Conservation (phyloP, 345 rosid species). For the Microcos paniculata region DNA sequence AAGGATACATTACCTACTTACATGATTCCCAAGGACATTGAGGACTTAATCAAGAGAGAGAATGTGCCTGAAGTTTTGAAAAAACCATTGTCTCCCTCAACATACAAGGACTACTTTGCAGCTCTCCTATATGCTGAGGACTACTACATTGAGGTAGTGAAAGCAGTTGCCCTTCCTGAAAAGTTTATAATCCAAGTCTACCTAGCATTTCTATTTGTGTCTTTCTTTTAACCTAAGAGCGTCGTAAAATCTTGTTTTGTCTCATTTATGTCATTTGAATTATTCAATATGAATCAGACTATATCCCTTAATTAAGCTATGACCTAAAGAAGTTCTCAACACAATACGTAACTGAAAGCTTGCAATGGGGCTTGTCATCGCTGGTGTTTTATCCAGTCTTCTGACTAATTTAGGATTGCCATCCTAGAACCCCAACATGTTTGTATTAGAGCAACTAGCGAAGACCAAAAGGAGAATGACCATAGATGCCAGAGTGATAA, state of each 20-base stretch:
- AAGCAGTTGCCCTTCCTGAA: neutral
- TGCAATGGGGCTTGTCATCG: too few relatives aligned
- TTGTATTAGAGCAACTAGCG: too few relatives aligned
- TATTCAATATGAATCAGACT: neutral
- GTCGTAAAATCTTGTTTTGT: neutral
- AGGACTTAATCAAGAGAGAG: slow-evolving; percentile 24
- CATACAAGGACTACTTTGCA: slow-evolving; percentile 31
- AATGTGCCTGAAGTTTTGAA: slow-evolving; percentile 27
- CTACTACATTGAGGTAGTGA: slow-evolving; percentile 31
- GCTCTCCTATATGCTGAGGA: slow-evolving; percentile 46
- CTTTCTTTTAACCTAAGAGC: neutral
- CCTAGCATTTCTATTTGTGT: too few relatives aligned
- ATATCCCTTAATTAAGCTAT: neutral
- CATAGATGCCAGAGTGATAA: too few relatives aligned
- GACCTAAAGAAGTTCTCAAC: neutral
- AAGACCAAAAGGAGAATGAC: too few relatives aligned
- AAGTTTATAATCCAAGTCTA: neutral
- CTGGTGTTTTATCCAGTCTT: too few relatives aligned
- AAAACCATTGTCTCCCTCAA: slow-evolving; percentile 18
- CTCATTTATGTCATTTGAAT: neutral
- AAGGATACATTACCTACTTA: slow-evolving; percentile 23
- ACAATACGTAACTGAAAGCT: neutral
- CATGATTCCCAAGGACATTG: slow-evolving; percentile 25
- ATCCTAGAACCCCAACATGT: too few relatives aligned
- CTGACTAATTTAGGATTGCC: too few relatives aligned